Evolutionary conservation across 805 yeast species (phyloP), one percentile per base, ranked within the genome.

Genomic region (Candida arabinofermentans): DNA sequence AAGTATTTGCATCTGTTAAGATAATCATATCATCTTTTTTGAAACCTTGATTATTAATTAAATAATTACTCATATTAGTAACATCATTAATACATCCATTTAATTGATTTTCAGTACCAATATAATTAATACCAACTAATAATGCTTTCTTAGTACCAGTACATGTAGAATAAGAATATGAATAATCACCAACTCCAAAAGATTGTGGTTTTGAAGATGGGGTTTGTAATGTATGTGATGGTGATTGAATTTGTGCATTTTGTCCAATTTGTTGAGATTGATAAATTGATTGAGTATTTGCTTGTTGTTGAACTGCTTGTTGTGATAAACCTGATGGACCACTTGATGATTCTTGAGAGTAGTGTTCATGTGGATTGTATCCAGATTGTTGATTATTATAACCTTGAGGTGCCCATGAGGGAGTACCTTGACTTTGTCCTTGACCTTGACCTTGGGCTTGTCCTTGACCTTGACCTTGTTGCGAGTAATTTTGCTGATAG

Each of bases 21-120:
- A 72, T 62, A 14, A 77, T 81, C 54, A 76, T 74, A 54, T 76
- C 75, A 52, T 74, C 75, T 22, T 65, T 63, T 4, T 50, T 42
- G 51, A 71, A 77, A 1, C 81, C 81, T 40, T 65, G 62, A 34
- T 64, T 48, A 14, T 56, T 38, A 29, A 64, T 54, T 41, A 79
- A 64, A 46, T 72, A 73, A 24, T 58, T 52, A 51, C 61, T 65
- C 61, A 72, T 71, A 58, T 72, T 73, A 32, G 69, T 59, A 14
- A 70, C 83, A 59, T 83, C 93, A 53, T 85, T 84, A 54, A 84
- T 79, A 57, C 90, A 83, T 3, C 93, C 93, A 33, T 75, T 67
- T 39, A 84, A 64, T 49, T 69, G 74, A 51, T 74, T 78, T 35
- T 60, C 61, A 5, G 80, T 62, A 12, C 86, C 86, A 46, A 73